Percentiles rank a stretch among this genome's conserved stretches.
Evolutionary conservation across 2,329 filamentous ascomycete genomes (phyloP).

Genomic region (Juglanconis juglandina): DNA sequence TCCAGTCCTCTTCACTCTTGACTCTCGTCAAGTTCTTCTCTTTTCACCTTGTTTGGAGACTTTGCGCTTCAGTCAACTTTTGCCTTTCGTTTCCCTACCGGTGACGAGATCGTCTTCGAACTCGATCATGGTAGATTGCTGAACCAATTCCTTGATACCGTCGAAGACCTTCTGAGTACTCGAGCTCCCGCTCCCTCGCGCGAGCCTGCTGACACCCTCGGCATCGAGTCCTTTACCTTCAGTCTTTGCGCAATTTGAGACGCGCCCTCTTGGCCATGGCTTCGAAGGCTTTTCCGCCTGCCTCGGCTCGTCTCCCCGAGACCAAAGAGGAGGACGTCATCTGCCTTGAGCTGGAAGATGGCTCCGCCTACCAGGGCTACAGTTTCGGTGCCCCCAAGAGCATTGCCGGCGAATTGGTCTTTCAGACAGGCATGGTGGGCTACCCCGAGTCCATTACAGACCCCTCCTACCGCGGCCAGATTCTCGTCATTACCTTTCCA

Average conservation of each 20-base stretch:
- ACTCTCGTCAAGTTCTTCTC: not conserved
- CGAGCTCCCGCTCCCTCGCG: constrained; percentile 1
- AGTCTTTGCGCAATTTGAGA: not conserved
- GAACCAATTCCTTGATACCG: constrained; percentile 7
- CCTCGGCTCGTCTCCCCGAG: constrained; percentile 56
- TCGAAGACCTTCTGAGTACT: constrained; percentile 7
- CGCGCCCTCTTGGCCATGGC: constrained; percentile 28
- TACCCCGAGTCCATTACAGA: constrained; percentile 93
- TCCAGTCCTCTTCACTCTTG: not conserved
- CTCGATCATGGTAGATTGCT: constrained; percentile 12
- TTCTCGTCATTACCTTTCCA: constrained; percentile 93
- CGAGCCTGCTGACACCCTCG: constrained; percentile 11
- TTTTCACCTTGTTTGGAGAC: not conserved
- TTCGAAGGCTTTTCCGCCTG: constrained; percentile 47
- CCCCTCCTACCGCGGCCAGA: constrained; percentile 86
- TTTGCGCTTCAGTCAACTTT: constrained; percentile 1
- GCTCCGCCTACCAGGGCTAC: constrained; percentile 85
- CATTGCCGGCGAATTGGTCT: constrained; percentile 93
- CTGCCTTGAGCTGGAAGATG: constrained; percentile 90
- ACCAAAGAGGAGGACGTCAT: constrained; percentile 60
- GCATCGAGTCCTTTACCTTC: constrained; percentile 7
- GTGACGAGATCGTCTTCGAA: constrained; percentile 14
- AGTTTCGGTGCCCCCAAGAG: constrained; percentile 96
- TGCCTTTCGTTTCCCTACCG: constrained; percentile 6
- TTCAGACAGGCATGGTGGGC: constrained; percentile 99